Evolutionary conservation across 129 eudicot species (phyloP).

Genomic region (Flaveria trinervia): DNA sequence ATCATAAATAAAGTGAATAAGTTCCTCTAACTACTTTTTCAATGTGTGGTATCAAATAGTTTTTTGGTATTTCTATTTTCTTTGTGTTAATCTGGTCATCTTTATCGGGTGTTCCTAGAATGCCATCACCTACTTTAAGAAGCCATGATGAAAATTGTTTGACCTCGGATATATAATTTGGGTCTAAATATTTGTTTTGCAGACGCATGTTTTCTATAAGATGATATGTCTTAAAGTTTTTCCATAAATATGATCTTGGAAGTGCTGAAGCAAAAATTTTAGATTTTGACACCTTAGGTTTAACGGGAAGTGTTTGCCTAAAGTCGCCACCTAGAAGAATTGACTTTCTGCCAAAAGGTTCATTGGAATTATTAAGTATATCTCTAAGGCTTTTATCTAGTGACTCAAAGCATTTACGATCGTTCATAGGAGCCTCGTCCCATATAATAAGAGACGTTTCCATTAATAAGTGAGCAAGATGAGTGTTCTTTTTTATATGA

Average conservation of each 20-base stretch:
- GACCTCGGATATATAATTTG: background rate
- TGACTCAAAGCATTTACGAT: too few relatives aligned
- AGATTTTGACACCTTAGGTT: too few relatives aligned
- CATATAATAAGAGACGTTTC: too few relatives aligned
- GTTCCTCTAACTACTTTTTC: background rate
- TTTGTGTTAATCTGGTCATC: background rate
- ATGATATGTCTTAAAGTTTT: background rate
- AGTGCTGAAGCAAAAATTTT: too few relatives aligned
- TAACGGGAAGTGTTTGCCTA: too few relatives aligned
- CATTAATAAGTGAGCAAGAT: too few relatives aligned
- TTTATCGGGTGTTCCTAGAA: background rate
- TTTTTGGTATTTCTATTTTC: background rate
- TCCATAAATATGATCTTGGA: background rate
- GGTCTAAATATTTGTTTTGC: background rate
- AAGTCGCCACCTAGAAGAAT: too few relatives aligned
- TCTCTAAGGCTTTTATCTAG: too few relatives aligned
- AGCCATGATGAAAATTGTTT: conserved; percentile 5
- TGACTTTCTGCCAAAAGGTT: too few relatives aligned
- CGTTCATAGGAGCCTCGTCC: too few relatives aligned
- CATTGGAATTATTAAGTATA: too few relatives aligned
- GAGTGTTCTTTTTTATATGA: too few relatives aligned
- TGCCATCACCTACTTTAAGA: background rate
- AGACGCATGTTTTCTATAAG: background rate
- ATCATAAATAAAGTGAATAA: background rate
- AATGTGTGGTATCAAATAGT: background rate